Evolutionary conservation across 1,284 basidiomycete species (phyloP), one percentile per base, ranked within the genome.

Genomic region (Ganoderma meredithae): DNA sequence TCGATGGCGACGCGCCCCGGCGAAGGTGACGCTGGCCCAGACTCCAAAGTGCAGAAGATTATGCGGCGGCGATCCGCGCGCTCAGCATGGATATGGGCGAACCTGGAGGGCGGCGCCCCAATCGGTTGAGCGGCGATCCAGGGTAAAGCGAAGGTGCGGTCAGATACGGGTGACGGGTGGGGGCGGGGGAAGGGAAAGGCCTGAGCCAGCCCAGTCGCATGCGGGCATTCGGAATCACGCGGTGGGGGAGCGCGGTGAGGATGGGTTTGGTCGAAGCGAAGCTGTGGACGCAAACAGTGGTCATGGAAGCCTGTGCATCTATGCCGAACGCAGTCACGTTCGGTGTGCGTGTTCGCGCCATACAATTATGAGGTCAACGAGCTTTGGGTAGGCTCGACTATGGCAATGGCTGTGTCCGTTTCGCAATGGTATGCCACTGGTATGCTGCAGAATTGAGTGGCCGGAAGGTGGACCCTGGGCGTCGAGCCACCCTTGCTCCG

Each of bases 61-160:
- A 36, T 36, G 36, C 36, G 15, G 66, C 66, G 41, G 40, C 56
- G 15, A 65, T 68, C 13, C 41, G 49, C 12, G 64, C 60, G 40
- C 47, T 67, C 44, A 27, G 47, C 15, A 13, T n/a, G 53, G 59
- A 67, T 5, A 10, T 56, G 39, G 47, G 41, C 27, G 27, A 31
- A 31, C 27, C 27, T 31, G 7, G n/a, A 39, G 19, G 53, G 52
- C 5, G 39, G 17, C 0, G 59, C 33, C 33, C 19, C 17, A 43
- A 41, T 70, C 15, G 60, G 65, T 25, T 70, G 69, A 64, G 64
- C 52, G 39, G 60, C 59, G 19, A 52, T 69, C 10, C 71, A 63
- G 55, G 9, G 52, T 43, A 49, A 15, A 53, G 8, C 25, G 10
- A 64, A 8, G 0, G 53, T 53, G 39, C 52, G 60, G 17, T 41